A percentile compares a stretch with the other conserved stretches of the same genome.
Conservation (phyloP, 108 stramenopile genomes). For the Stephanodiscus minutulus region DNA sequence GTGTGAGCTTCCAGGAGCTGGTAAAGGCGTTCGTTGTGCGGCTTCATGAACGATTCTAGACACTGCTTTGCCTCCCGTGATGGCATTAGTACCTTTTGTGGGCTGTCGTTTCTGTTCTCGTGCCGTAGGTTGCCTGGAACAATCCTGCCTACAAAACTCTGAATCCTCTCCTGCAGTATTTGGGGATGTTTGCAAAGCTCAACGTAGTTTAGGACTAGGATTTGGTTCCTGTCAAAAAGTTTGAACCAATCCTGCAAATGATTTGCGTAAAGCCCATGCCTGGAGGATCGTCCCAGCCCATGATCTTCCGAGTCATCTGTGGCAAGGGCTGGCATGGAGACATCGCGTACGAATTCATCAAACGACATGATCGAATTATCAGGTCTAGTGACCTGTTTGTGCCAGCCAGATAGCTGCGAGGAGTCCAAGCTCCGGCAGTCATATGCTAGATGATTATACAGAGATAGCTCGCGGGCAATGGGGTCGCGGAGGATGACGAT, state of each 20-base stretch:
- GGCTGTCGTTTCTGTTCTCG: not conserved
- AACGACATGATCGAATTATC: constrained; percentile 32
- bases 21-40: constrained; percentile 20
- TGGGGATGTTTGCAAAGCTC: constrained; percentile 7
- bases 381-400: constrained; percentile 13
- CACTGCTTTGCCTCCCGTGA: not conserved
- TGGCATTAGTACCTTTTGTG: not conserved
- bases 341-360: constrained; percentile 13
- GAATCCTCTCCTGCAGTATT: constrained; percentile 8
- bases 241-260: constrained; percentile 23
- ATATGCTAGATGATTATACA: constrained; percentile 20
- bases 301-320: not conserved
- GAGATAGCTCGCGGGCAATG: constrained; percentile 19
- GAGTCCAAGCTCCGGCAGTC: constrained; percentile 1
- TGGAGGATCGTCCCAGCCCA: not conserved
- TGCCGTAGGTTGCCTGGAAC: not conserved
- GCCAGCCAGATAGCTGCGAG: constrained; percentile 12
- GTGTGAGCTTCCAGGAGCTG: constrained; percentile 8
- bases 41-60: constrained; percentile 4
- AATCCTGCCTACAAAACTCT: constrained; percentile 16
- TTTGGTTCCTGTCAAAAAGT: constrained; percentile 16
- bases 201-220: constrained; percentile 33
- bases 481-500: constrained; percentile 40
- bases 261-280: constrained; percentile 16
- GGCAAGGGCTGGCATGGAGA: constrained; percentile 5